Percentiles rank a stretch among this genome's conserved stretches.
These are phyloP conservation scores for Fonsecaea multimorphosa DNA, from an alignment of 2,329 filamentous ascomycete species.

Conservation along the genomic window DNA sequence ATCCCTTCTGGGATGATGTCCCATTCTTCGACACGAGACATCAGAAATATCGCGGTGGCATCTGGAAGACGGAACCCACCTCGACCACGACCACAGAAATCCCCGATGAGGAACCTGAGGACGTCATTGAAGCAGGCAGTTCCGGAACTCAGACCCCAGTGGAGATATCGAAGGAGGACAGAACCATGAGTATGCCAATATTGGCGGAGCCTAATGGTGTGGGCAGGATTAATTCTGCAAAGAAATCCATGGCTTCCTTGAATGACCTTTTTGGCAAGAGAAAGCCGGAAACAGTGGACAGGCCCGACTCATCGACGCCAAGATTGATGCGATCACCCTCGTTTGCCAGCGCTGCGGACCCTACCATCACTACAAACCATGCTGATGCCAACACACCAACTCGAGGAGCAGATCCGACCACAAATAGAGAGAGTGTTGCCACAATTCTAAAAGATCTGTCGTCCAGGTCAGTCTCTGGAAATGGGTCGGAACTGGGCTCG, in stretches of 20 bases:
- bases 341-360: conserved; percentile 67
- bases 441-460: conserved; percentile 70
- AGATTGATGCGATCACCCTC: conserved; percentile 66
- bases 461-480: conserved; percentile 59
- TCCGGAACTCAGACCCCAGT: conserved; percentile 32
- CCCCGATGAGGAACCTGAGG: conserved; percentile 43
- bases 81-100: conserved; percentile 39
- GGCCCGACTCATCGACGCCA: conserved; percentile 46
- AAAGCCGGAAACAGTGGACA: conserved; percentile 41
- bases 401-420: conserved; percentile 60
- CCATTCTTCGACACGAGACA: conserved; percentile 84
- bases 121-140: conserved; percentile 38
- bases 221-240: conserved; percentile 47
- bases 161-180: conserved; percentile 40
- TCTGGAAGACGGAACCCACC: conserved; percentile 64
- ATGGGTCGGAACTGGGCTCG: conserved; percentile 59
- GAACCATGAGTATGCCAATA: conserved; percentile 46
- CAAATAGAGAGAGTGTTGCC: conserved; percentile 65
- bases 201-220: conserved; percentile 49
- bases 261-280: conserved; percentile 33
- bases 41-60: conserved; percentile 82
- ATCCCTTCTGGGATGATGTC: conserved; percentile 94
- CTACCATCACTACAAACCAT: conserved; percentile 70
- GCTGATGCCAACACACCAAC: conserved; percentile 70
- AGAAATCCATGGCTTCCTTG: conserved; percentile 38